These are phyloP conservation scores for Microbotryum lychnidis-dioicae DNA, from an alignment of 1,284 basidiomycete species.

Conservation along the genomic window DNA sequence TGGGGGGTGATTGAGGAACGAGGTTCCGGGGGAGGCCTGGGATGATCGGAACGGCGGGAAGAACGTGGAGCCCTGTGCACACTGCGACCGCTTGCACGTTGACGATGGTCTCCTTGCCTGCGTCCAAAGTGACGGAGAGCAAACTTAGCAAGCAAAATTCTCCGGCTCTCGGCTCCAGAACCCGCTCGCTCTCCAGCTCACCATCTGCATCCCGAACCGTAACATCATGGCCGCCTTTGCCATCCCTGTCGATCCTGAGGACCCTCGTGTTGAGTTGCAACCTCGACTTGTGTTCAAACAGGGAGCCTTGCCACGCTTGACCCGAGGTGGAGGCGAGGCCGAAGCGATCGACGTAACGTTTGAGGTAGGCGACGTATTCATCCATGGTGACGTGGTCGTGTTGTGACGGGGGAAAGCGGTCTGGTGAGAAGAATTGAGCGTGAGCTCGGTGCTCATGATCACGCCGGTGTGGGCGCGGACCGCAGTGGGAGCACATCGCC, in stretches of 20 bases:
- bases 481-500: no score
- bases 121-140: background rate
- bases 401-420: slow-evolving; percentile 14
- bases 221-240: slow-evolving; percentile 42
- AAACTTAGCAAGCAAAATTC: background rate
- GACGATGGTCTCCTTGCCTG: slow-evolving; percentile 33
- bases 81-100: slow-evolving; percentile 45
- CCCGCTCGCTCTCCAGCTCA: slow-evolving; percentile 22
- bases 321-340: slow-evolving; percentile 36
- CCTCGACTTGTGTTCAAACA: slow-evolving; percentile 31
- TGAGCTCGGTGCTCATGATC: no score
- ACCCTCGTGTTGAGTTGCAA: slow-evolving; percentile 49
- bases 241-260: slow-evolving; percentile 40
- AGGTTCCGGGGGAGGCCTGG: slow-evolving; percentile 40
- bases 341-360: slow-evolving; percentile 50
- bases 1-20: slow-evolving; percentile 1
- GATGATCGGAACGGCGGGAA: slow-evolving; percentile 48
- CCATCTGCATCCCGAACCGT: slow-evolving; percentile 22
- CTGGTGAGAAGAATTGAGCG: background rate
- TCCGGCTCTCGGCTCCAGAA: slow-evolving; percentile 8
- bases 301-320: slow-evolving; percentile 16
- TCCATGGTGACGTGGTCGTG: slow-evolving; percentile 53
- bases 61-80: slow-evolving; percentile 46
- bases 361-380: slow-evolving; percentile 54
- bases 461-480: no score